Evolutionary conservation across 129 eudicot genomes (phyloP).

Genomic region (Centella asiatica): DNA sequence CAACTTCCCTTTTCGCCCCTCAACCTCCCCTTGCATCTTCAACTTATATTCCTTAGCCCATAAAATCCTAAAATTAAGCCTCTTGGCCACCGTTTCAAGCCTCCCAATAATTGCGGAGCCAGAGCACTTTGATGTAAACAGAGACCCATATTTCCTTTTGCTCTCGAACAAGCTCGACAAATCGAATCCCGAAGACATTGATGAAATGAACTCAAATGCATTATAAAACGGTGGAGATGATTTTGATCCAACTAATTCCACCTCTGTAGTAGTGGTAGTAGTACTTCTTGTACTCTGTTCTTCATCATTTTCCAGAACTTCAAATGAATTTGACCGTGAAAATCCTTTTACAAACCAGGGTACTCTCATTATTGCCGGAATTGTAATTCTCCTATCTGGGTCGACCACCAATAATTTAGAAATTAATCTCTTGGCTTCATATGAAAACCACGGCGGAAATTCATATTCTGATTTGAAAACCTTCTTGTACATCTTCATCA

Average conservation of each 20-base stretch:
- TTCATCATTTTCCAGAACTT: slow-evolving; percentile 8
- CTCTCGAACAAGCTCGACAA: slow-evolving; percentile 65
- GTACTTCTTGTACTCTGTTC: background rate
- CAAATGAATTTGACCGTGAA: slow-evolving; percentile 20
- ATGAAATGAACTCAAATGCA: slow-evolving; percentile 86
- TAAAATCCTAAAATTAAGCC: slow-evolving; percentile 30
- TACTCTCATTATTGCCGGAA: slow-evolving; percentile 50
- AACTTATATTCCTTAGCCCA: slow-evolving; percentile 40
- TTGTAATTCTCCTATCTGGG: slow-evolving; percentile 48
- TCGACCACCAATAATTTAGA: slow-evolving; percentile 55
- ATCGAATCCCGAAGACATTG: slow-evolving; percentile 91
- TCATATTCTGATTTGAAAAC: slow-evolving; percentile 65
- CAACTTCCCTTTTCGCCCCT: slow-evolving; percentile 77
- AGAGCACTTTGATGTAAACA: slow-evolving; percentile 61
- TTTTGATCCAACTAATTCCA: slow-evolving; percentile 20
- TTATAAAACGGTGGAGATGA: slow-evolving; percentile 68
- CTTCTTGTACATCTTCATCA: slow-evolving; percentile 69
- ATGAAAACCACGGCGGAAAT: slow-evolving; percentile 71
- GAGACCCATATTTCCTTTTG: slow-evolving; percentile 39
- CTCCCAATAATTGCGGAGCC: slow-evolving; percentile 41
- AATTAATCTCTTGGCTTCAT: slow-evolving; percentile 51
- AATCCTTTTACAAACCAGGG: slow-evolving; percentile 73
- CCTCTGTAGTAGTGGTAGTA: background rate
- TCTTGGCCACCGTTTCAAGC: slow-evolving; percentile 50
- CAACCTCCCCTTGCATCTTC: slow-evolving; percentile 51